phyloP scores from a whole-genome alignment of 1,284 basidiomycete genomes.

The Heterobasidion parviporum region DNA sequence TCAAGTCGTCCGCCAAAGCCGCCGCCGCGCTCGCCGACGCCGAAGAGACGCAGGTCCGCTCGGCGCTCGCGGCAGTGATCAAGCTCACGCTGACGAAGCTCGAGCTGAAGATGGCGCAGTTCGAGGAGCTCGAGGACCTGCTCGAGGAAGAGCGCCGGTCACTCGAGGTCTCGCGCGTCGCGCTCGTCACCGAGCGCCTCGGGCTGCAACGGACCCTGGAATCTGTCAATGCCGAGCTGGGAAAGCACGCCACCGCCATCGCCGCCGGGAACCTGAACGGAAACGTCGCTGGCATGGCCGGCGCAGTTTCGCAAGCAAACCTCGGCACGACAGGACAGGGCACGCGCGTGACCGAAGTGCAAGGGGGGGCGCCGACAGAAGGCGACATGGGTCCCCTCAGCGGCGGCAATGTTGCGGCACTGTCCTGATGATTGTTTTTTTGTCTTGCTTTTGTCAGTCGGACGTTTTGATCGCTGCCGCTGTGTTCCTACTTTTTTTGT shows the following conservation, averaged over 20 bases:
- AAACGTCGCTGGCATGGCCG: slow-evolving; percentile 2
- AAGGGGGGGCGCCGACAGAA: slow-evolving; percentile 19
- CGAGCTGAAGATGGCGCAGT: slow-evolving; percentile 88
- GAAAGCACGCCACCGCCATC: slow-evolving; percentile 29
- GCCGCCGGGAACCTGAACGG: slow-evolving; percentile 10
- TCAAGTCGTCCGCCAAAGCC: slow-evolving; percentile 86
- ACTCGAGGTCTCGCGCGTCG: slow-evolving; percentile 64
- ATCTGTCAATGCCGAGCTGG: slow-evolving; percentile 51
- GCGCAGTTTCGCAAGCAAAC: slow-evolving; percentile 23
- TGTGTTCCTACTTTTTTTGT: background rate
- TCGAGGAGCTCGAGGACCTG: slow-evolving; percentile 85
- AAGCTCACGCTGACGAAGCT: slow-evolving; percentile 90
- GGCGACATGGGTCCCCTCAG: slow-evolving; percentile 24
- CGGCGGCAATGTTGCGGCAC: slow-evolving; percentile 15
- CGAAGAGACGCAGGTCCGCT: slow-evolving; percentile 78
- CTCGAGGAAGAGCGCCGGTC: slow-evolving; percentile 79
- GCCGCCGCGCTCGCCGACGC: slow-evolving; percentile 78
- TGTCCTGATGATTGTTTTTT: slow-evolving; percentile 5
- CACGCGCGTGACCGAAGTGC: slow-evolving; percentile 43
- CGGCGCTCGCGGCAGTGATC: slow-evolving; percentile 79
- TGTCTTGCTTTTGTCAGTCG: background rate
- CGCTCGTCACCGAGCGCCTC: slow-evolving; percentile 58
- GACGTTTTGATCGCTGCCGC: background rate
- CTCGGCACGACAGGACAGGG: slow-evolving; percentile 52
- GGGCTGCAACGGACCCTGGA: slow-evolving; percentile 61